phyloP scores from a whole-genome alignment of 2,329 filamentous ascomycete species.

The Sporothrix humicola region DNA sequence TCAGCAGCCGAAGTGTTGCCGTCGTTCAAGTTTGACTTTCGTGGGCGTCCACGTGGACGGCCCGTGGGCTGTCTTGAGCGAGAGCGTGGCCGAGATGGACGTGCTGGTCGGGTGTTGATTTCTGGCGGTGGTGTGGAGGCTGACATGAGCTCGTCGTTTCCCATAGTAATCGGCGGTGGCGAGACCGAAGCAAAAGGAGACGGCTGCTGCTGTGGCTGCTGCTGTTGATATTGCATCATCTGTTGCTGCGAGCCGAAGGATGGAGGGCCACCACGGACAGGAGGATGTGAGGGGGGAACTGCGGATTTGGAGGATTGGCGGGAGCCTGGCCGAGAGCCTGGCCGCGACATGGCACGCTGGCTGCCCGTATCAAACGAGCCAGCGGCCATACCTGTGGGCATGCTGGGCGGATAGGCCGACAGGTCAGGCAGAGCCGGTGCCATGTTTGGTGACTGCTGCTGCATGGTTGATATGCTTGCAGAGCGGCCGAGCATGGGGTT shows the following conservation, averaged over 20 bases:
- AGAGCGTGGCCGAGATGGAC: slow-evolving; percentile 59
- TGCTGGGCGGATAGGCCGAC: slow-evolving; percentile 29
- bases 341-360: slow-evolving; percentile 20
- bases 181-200: slow-evolving; percentile 14
- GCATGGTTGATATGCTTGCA: slow-evolving; percentile 43
- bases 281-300: slow-evolving; percentile 22
- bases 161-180: slow-evolving; percentile 27
- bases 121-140: slow-evolving; percentile 38
- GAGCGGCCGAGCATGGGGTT: slow-evolving; percentile 62
- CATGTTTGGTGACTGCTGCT: slow-evolving; percentile 45
- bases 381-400: slow-evolving; percentile 2
- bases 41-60: slow-evolving; percentile 61
- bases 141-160: slow-evolving; percentile 32
- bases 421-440: slow-evolving; percentile 38
- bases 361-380: slow-evolving; percentile 30
- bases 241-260: slow-evolving; percentile 21
- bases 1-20: slow-evolving; percentile 79
- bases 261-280: slow-evolving; percentile 13
- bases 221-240: neutral
- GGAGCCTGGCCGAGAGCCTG: slow-evolving; percentile 34
- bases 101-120: slow-evolving; percentile 45
- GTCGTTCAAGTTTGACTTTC: slow-evolving; percentile 57
- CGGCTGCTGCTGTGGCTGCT: neutral
- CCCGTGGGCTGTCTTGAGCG: slow-evolving; percentile 56
- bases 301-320: slow-evolving; percentile 34